Base-by-base conservation (phyloP, 768 basidiomycete genomes). In the Daedaleopsis sinensis region DNA sequence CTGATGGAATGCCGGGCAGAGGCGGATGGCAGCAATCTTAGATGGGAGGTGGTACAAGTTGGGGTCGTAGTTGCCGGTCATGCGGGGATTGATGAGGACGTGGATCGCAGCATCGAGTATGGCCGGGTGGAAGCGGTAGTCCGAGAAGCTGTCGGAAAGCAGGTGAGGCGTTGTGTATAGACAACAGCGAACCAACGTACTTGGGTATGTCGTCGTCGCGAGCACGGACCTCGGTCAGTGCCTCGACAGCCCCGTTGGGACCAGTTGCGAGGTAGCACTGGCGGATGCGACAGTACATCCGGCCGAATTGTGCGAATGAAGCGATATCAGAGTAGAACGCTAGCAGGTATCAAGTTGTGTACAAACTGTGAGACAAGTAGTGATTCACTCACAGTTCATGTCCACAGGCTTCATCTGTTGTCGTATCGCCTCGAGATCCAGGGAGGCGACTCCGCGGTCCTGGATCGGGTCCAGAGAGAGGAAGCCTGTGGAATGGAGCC, bases 21-120 rank as follows among this genome's bases (percentile, higher is more conserved):
- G 13, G 16, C 59, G 51, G 50, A 72, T 12, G 10, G 59, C 50
- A 0, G 58, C 58, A 16, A 70, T 49, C 43, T 57, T 62, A 6
- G 74, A 72, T 1, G 75, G 77, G 19, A 77, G 68, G 55, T 73
- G 77, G 62, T 74, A 77, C 24, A 65, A 65, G 27, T 66, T 70
- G 10, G 59, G 61, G 52, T 74, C 72, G 36, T 61, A 63, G 58
- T 73, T 70, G 9, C 71, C 71, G 8, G 71, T 73, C 56, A 78
- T 67, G 3, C 68, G 57, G 24, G 68, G 71, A 56, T 76, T 73
- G 4, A 74, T 67, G 8, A 70, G 58, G 50, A 71, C 67, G 38
- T 79, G 77, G 6, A 79, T 53, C 42, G 73, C 74, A 5, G 74
- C 71, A 57, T 79, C 78, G 9, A 80, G 61, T 18, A 78, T 71